Evolutionary conservation across 2,329 filamentous ascomycete genomes (phyloP).

Genomic region (Rutstroemia sydowiana): DNA sequence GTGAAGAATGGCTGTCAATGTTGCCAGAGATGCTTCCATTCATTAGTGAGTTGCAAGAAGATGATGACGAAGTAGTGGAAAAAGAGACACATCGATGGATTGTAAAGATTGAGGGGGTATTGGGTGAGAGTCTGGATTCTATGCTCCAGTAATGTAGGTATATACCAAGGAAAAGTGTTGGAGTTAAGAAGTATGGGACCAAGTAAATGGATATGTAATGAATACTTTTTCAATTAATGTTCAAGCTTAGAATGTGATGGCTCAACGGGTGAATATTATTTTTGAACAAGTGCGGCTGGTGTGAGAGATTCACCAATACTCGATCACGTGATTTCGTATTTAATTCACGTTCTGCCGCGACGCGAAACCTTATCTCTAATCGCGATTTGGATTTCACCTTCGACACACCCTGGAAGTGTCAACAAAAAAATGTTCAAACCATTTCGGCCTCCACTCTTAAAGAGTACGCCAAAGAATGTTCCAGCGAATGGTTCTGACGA

Average conservation of each 20-base stretch:
- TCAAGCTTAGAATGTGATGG: too few species aligned
- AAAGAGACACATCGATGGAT: constrained; percentile 87
- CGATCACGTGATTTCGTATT: not conserved
- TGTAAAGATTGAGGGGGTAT: constrained; percentile 74
- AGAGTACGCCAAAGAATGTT: constrained; percentile 14
- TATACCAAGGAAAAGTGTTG: constrained; percentile 5
- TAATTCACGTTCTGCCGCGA: too few species aligned
- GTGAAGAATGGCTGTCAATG: constrained; percentile 88
- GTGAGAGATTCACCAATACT: too few species aligned
- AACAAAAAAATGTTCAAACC: constrained; percentile 28
- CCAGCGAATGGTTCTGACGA: constrained; percentile 18
- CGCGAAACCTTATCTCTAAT: not conserved
- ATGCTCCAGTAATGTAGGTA: constrained; percentile 66
- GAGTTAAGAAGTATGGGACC: not conserved
- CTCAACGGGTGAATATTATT: too few species aligned
- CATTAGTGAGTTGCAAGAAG: constrained; percentile 91
- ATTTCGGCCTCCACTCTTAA: constrained; percentile 28
- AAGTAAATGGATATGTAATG: too few species aligned
- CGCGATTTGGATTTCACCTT: not conserved
- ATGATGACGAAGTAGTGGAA: constrained; percentile 92
- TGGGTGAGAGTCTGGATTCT: constrained; percentile 84
- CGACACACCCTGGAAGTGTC: not conserved
- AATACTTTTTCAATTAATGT: too few species aligned
- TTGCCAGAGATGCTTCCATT: constrained; percentile 94
- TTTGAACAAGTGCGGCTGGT: too few species aligned